Conservation (phyloP, 148 eudicot species). For the Agrostemma githago region DNA sequence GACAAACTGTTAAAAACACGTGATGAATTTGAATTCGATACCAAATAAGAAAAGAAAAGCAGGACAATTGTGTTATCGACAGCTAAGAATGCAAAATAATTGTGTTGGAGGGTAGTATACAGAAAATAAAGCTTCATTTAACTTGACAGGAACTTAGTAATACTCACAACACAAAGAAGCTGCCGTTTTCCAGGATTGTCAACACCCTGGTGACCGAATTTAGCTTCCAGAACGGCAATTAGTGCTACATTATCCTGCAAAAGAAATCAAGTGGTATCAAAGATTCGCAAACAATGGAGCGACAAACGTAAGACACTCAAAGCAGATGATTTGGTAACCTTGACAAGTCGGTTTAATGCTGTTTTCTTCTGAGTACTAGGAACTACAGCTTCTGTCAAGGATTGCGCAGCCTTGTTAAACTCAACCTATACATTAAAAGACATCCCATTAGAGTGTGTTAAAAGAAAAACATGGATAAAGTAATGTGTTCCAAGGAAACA, state of each 20-base stretch:
- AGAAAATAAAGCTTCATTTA: neutral
- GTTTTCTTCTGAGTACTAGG: slow-evolving; percentile 80
- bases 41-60: neutral
- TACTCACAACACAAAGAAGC: slow-evolving; percentile 97
- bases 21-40: neutral
- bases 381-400: slow-evolving; percentile 87
- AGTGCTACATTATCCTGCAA: slow-evolving; percentile 91
- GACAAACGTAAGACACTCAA: neutral
- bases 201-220: slow-evolving; percentile 71
- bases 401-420: slow-evolving; percentile 98
- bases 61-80: neutral
- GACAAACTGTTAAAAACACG: neutral
- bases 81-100: neutral
- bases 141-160: neutral
- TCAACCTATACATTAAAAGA: slow-evolving; percentile 59
- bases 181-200: slow-evolving; percentile 93
- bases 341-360: slow-evolving; percentile 76
- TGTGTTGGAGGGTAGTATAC: neutral
- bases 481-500: neutral
- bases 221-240: slow-evolving; percentile 88
- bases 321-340: slow-evolving; percentile 40
- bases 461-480: neutral
- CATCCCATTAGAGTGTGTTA: slow-evolving; percentile 10
- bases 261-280: slow-evolving; percentile 8
- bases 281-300: neutral